A percentile compares a stretch with the other conserved stretches of the same genome.
phyloP scores from a whole-genome alignment of 768 basidiomycete genomes.

The Phylloporus sp. region DNA sequence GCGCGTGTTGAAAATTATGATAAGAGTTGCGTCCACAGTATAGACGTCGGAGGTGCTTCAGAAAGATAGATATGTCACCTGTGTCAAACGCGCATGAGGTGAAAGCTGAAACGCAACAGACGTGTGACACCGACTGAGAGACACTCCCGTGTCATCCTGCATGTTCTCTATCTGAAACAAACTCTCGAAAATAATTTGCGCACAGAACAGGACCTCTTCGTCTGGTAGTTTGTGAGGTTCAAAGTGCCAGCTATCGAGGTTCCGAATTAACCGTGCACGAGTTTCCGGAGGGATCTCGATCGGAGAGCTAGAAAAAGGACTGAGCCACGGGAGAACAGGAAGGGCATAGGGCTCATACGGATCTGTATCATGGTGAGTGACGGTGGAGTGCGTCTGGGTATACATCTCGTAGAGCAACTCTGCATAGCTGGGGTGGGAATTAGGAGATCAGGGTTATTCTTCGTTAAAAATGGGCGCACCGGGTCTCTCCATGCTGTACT shows the following conservation, averaged over 20 bases:
- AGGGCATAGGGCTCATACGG: conserved; percentile 12
- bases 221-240: conserved; percentile 82
- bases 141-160: conserved; percentile 52
- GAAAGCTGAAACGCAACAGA: conserved; percentile 18
- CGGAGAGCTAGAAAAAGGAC: conserved; percentile 39
- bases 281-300: conserved; percentile 45
- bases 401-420: conserved; percentile 86
- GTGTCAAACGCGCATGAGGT: conserved; percentile 17
- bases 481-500: conserved; percentile 41
- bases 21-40: conserved; percentile 92
- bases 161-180: conserved; percentile 78
- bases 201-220: conserved; percentile 78
- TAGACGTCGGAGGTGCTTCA: conserved; percentile 85
- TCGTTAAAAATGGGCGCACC: conserved; percentile 38
- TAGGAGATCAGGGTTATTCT: neutral
- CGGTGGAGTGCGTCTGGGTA: conserved; percentile 68
- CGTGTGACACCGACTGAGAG: conserved; percentile 47
- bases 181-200: conserved; percentile 83
- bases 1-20: conserved; percentile 96
- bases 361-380: conserved; percentile 46
- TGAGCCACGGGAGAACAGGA: conserved; percentile 5
- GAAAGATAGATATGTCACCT: conserved; percentile 75
- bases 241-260: conserved; percentile 82
- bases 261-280: conserved; percentile 59
- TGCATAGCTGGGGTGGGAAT: conserved; percentile 52